A percentile compares a stretch with the other conserved stretches of the same genome.
Evolutionary conservation across 2,329 filamentous ascomycete genomes (phyloP).

Genomic region (Hymenoscyphus infarciens): DNA sequence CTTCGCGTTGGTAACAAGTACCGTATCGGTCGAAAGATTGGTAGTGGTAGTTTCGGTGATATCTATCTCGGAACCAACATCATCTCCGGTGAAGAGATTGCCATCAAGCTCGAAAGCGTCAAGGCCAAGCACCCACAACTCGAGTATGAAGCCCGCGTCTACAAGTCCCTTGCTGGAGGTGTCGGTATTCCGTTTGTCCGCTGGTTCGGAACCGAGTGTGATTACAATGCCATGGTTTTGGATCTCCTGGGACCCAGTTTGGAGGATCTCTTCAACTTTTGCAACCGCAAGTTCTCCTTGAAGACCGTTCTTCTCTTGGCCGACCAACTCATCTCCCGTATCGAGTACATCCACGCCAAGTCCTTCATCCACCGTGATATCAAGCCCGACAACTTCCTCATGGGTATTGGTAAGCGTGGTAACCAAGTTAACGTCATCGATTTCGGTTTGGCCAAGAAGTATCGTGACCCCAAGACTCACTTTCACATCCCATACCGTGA

Average conservation of each 20-base stretch:
- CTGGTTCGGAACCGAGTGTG: conserved; percentile 99
- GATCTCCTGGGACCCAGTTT: conserved; percentile 92
- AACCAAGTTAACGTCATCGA: conserved; percentile 99
- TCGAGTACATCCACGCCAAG: conserved; percentile 99
- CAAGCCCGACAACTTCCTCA: conserved; percentile 99
- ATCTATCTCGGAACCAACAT: conserved; percentile 99
- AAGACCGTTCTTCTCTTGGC: conserved; percentile 97
- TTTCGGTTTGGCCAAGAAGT: conserved; percentile 99
- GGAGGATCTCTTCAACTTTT: conserved; percentile 99
- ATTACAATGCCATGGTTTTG: conserved; percentile 99
- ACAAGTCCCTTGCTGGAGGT: conserved; percentile 85
- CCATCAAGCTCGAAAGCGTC: conserved; percentile 98
- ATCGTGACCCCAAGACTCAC: conserved; percentile 98
- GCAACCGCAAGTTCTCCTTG: conserved; percentile 98
- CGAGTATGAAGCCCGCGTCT: conserved; percentile 96
- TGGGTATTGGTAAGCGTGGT: conserved; percentile 98
- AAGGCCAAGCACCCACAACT: conserved; percentile 99
- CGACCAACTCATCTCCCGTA: conserved; percentile 97
- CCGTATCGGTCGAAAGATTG: conserved; percentile 98
- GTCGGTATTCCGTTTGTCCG: conserved; percentile 98
- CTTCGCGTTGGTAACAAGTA: conserved; percentile 99
- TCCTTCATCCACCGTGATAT: conserved; percentile 99
- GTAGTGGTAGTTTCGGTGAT: conserved; percentile 94
- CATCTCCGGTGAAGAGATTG: conserved; percentile 98
- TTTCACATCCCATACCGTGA: conserved; percentile 99